phyloP scores from a whole-genome alignment of 352 stramenopile species.

The Globisporangium emineosum region DNA sequence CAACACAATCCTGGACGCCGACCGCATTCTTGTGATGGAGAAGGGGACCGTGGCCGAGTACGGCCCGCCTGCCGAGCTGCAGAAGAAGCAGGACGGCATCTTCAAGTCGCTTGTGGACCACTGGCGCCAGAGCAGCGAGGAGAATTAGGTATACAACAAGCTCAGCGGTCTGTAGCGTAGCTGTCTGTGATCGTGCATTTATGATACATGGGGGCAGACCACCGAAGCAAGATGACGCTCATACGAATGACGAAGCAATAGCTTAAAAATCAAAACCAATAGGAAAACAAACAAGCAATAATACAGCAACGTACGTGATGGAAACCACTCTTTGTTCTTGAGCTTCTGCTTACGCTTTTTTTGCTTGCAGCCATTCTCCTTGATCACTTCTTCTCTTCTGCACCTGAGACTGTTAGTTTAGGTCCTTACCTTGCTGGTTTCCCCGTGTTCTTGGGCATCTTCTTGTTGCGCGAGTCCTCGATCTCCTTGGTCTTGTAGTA shows the following conservation, averaged over 20 bases:
- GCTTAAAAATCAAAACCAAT: too few species aligned
- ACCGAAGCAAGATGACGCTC: neutral
- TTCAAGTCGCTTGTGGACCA: conserved; percentile 72
- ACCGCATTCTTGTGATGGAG: conserved; percentile 97
- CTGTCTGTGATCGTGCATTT: neutral
- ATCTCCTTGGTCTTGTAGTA: conserved; percentile 99
- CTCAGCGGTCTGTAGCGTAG: too few species aligned
- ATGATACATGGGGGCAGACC: neutral
- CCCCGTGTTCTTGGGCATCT: conserved; percentile 92
- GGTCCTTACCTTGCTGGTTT: conserved; percentile 21
- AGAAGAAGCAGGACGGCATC: conserved; percentile 56
- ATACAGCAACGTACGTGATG: too few species aligned
- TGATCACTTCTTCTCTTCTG: too few species aligned
- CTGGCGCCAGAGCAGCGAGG: conserved; percentile 49
- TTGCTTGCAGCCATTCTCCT: too few species aligned
- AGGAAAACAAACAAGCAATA: too few species aligned
- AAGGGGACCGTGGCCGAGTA: conserved; percentile 91
- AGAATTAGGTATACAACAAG: conserved; percentile 12
- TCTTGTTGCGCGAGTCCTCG: conserved; percentile 94
- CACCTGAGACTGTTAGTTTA: too few species aligned
- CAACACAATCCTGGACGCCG: conserved; percentile 97
- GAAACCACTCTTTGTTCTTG: too few species aligned
- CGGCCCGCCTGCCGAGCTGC: conserved; percentile 74
- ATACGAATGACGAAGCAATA: neutral
- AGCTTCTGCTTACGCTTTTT: too few species aligned